Evolutionary conservation across 2,329 filamentous ascomycete species (phyloP), one percentile per base, ranked within the genome.

Genomic region (Colletotrichum lini): DNA sequence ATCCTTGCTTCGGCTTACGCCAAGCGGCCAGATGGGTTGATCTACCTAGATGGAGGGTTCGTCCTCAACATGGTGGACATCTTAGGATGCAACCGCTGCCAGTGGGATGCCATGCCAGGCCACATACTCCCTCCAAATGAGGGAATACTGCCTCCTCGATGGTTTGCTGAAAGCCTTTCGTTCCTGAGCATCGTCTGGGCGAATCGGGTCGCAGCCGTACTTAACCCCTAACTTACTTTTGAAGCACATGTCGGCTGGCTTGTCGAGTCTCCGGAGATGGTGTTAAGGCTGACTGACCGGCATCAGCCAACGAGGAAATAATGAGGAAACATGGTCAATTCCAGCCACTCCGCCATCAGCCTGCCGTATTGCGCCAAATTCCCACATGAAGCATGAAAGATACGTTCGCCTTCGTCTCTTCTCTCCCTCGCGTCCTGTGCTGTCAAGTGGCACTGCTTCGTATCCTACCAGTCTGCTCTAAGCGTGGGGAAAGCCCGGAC

Each of bases 401-500:
- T 26, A 30, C 38, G 42, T 16, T 18, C 49, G 18, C 49, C 58
- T 59, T 59, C 65, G 49, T 72, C 65, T 47, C 40, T 58, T 72
- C 47, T 59, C 54, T 54, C 16, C 38, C 16, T 49, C 21, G 21
- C 47, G 35, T 40, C 44, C 58, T 57, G 38, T 53, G 45, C 26
- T 58, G 58, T 72, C 58, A 38, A 57, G 52, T 71, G 65, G 49
- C 53, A 57, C 45, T 45, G 52, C 44, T n/a, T 63, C 58, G 64
- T 38, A 44, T 38, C 30, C 35, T 38, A 38, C 35, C 30, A 30
- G 21, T 62, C 21, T 38, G 9, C 44, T 44, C 58, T 23, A 45
- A 44, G 66, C 56, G 67, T 72, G 70, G 70, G 70, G 67, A 70
- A 72, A 72, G 38, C 66, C 64, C 70, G 70, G 56, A 26, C 70